Conservation (phyloP, 331 rosid species). For the Quercus phellos region DNA sequence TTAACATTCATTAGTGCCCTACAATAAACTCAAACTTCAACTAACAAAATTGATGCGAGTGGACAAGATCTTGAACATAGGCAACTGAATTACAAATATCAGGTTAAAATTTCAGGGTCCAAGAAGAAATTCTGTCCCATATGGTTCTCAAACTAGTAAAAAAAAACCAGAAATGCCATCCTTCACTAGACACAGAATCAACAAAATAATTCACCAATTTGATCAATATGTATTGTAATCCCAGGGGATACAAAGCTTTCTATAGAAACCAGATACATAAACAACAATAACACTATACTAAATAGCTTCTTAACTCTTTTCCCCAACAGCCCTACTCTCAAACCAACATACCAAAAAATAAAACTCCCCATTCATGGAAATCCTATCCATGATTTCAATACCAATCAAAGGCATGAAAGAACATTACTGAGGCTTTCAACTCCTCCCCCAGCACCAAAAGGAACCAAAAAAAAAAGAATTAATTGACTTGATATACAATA, state of each 20-base stretch:
- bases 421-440: neutral
- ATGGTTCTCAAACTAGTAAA: neutral
- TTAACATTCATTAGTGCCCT: neutral
- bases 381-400: neutral
- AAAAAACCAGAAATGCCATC: neutral
- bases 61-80: neutral
- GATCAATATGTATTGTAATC: neutral
- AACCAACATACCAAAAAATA: neutral
- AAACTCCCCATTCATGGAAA: neutral
- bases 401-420: too few species aligned
- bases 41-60: neutral
- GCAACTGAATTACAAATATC: neutral
- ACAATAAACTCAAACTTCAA: neutral
- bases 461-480: neutral
- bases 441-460: neutral
- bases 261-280: neutral
- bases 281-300: neutral
- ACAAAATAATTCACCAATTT: too few species aligned
- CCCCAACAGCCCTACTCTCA: neutral
- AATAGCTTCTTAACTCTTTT: neutral
- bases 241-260: neutral
- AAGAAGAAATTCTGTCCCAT: neutral
- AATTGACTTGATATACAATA: neutral
- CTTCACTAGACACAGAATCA: neutral
- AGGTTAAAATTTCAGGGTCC: neutral